phyloP scores from a whole-genome alignment of 2,329 filamentous ascomycete genomes.

The Trichoderma oligosporum region DNA sequence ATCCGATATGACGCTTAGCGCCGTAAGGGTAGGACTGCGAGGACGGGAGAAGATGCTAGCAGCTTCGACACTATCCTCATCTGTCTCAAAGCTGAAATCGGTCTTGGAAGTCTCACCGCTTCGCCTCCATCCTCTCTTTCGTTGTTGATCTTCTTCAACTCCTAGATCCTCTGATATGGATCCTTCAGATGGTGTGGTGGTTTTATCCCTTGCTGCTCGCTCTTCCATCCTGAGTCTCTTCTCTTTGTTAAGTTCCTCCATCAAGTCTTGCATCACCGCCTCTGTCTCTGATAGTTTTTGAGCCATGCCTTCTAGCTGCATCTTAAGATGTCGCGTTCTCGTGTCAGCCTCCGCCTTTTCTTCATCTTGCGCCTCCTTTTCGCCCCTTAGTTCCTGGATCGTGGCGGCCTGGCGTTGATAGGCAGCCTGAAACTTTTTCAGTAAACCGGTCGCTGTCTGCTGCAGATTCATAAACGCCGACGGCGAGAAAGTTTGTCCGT shows the following conservation, averaged over 20 bases:
- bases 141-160: constrained; percentile 47
- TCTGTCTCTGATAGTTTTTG: constrained; percentile 53
- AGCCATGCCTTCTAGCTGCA: constrained; percentile 59
- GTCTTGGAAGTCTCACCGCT: constrained; percentile 44
- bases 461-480: constrained; percentile 60
- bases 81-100: constrained; percentile 47
- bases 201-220: constrained; percentile 30
- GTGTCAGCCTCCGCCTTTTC: constrained; percentile 55
- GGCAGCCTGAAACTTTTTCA: constrained; percentile 55
- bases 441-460: constrained; percentile 51
- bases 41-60: constrained; percentile 60
- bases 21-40: constrained; percentile 52
- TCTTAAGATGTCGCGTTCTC: constrained; percentile 51
- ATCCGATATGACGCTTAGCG: constrained; percentile 36
- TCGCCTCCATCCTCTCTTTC: constrained; percentile 40
- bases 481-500: constrained; percentile 53
- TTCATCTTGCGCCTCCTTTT: constrained; percentile 52
- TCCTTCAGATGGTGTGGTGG: constrained; percentile 33
- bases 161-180: constrained; percentile 52
- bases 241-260: constrained; percentile 50
- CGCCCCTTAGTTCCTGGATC: constrained; percentile 49
- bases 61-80: constrained; percentile 47
- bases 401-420: constrained; percentile 52
- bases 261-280: constrained; percentile 45
- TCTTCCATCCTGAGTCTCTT: constrained; percentile 44